A percentile compares a stretch with the other conserved stretches of the same genome.
These are phyloP conservation scores for Vaccinium corymbosum DNA, from an alignment of 148 eudicot species.

Conservation along the genomic window DNA sequence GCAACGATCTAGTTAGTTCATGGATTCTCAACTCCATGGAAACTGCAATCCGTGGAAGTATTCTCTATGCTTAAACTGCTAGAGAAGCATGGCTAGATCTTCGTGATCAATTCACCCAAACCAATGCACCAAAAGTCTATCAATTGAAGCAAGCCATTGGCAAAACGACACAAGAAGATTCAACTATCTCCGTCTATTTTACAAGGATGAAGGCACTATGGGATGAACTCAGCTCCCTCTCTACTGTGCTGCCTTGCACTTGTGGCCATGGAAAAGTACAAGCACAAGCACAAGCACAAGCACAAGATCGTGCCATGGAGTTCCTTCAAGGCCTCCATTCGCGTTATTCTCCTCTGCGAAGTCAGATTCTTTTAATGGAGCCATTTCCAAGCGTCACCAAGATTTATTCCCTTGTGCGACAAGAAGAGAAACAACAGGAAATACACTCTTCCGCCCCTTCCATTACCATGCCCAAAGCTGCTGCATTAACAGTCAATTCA, in stretches of 20 bases:
- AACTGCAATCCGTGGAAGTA: no score
- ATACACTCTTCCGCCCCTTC: not conserved
- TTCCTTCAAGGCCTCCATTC: conserved; percentile 10
- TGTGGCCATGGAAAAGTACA: not conserved
- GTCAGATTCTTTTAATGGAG: conserved; percentile 9
- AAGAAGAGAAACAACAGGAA: conserved; percentile 4
- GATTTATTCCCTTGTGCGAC: not conserved
- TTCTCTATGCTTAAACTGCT: no score
- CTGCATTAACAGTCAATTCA: not conserved
- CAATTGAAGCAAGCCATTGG: not conserved
- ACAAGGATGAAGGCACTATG: conserved; percentile 2
- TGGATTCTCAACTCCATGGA: no score
- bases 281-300: not conserved
- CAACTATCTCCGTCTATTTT: not conserved
- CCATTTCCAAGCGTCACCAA: not conserved
- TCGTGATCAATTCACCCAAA: no score
- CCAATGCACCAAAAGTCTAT: no score
- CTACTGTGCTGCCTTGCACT: not conserved
- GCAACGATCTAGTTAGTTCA: no score
- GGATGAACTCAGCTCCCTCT: not conserved
- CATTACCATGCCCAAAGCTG: no score
- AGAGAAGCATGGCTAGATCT: no score
- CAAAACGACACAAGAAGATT: not conserved
- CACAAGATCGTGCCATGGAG: conserved; percentile 7
- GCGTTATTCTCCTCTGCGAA: not conserved